These are phyloP conservation scores for Colletotrichum cereale DNA, from an alignment of 2,329 filamentous ascomycete species.

Conservation along the genomic window DNA sequence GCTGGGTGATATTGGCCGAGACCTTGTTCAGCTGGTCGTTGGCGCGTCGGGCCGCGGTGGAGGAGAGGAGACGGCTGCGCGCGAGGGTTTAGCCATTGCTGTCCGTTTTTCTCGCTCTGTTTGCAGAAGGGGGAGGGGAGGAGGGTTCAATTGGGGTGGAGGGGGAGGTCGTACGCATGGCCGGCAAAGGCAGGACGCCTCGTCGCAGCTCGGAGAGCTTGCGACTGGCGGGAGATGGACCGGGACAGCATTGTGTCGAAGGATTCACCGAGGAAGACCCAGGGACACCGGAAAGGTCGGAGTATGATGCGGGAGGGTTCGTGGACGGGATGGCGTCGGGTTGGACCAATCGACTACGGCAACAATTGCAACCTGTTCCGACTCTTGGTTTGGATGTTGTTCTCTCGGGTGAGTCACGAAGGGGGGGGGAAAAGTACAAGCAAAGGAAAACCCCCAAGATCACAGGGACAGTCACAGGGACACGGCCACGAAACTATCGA, in stretches of 20 bases:
- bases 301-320: constrained; percentile 2
- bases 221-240: constrained; percentile 41
- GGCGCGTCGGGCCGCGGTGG: constrained; percentile 60
- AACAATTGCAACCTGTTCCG: constrained; percentile 1
- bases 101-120: neutral
- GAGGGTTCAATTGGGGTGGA: neutral
- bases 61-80: constrained; percentile 64
- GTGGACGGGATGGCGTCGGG: neutral
- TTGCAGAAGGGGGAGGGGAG: too few relatives aligned
- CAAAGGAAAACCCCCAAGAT: constrained; percentile 41
- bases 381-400: constrained; percentile 14
- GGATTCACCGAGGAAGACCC: constrained; percentile 23
- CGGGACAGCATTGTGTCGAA: constrained; percentile 43
- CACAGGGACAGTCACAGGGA: constrained; percentile 49
- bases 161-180: constrained; percentile 42
- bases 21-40: constrained; percentile 82
- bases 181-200: constrained; percentile 39
- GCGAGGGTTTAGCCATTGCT: constrained; percentile 27
- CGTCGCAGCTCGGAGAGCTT: constrained; percentile 44
- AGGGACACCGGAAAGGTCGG: constrained; percentile 8
- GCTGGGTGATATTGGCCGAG: constrained; percentile 89
- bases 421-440: constrained; percentile 14
- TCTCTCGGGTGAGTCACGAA: constrained; percentile 41
- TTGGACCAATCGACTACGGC: constrained; percentile 8
- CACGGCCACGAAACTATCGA: constrained; percentile 37